Evolutionary conservation across 2,329 filamentous ascomycete species (phyloP).

Genomic region (Dactylonectria macrodidyma): DNA sequence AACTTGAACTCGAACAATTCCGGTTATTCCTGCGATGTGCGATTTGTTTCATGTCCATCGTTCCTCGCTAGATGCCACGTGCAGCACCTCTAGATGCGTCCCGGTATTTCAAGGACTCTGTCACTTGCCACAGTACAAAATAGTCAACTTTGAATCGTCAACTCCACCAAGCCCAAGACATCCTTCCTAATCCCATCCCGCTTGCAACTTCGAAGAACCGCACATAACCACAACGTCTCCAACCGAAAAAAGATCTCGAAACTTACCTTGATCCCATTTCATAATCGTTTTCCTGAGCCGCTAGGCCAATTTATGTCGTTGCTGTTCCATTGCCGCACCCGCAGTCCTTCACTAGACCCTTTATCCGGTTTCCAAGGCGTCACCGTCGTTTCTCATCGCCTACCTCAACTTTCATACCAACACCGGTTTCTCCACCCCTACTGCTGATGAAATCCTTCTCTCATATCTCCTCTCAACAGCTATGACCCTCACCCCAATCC

Average conservation of each 20-base stretch:
- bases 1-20: neutral
- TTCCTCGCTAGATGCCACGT: too few species aligned
- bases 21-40: too few species aligned
- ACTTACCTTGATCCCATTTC: neutral
- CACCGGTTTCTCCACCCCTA: neutral
- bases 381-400: neutral
- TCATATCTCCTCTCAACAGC: neutral
- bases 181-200: neutral
- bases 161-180: neutral
- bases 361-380: neutral
- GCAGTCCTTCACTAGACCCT: too few species aligned
- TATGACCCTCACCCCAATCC: slow-evolving; percentile 67
- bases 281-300: neutral
- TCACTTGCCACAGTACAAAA: neutral
- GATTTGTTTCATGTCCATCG: too few species aligned
- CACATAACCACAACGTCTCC: neutral
- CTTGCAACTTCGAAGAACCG: neutral
- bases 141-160: neutral
- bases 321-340: neutral
- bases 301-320: too few species aligned
- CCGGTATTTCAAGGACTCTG: neutral
- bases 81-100: too few species aligned
- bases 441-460: neutral
- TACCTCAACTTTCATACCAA: neutral
- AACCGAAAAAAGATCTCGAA: neutral